Percentiles rank a stretch among this genome's conserved stretches.
These are phyloP conservation scores for Trichosporon sp. DNA, from an alignment of 1,284 basidiomycete genomes.

Conservation along the genomic window DNA sequence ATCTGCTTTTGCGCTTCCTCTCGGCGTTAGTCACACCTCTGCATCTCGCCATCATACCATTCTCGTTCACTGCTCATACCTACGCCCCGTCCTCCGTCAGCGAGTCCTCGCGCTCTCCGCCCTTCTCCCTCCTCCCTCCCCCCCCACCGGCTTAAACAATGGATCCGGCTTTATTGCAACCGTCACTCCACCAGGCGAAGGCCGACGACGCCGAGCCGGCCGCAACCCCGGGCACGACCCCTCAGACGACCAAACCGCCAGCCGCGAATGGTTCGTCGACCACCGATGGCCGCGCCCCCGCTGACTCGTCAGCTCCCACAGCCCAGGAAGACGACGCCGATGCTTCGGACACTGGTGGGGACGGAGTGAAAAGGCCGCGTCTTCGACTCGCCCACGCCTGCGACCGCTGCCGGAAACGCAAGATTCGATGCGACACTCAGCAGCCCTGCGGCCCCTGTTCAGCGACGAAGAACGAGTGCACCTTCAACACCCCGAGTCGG, in stretches of 20 bases:
- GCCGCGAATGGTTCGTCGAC: background rate
- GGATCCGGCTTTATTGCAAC: conserved; percentile 3
- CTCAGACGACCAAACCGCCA: conserved; percentile 5
- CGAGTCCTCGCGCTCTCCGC: conserved; percentile 1
- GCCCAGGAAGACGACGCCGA: conserved; percentile 23
- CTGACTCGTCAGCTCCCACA: conserved; percentile 5
- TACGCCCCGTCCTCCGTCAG: background rate
- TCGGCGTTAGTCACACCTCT: conserved; percentile 4
- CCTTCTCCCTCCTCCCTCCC: background rate
- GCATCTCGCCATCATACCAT: background rate
- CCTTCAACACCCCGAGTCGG: conserved; percentile 50
- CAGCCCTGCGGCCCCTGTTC: conserved; percentile 51
- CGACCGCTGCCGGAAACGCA: conserved; percentile 44
- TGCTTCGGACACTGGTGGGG: conserved; percentile 13
- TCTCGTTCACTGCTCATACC: background rate
- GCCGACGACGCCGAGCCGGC: background rate
- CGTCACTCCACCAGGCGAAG: background rate
- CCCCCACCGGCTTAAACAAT: conserved; percentile 4
- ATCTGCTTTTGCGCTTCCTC: background rate
- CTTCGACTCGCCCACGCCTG: conserved; percentile 46
- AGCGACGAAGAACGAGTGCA: conserved; percentile 47
- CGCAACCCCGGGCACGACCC: background rate
- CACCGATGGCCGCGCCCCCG: background rate
- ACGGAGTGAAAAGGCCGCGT: conserved; percentile 44
- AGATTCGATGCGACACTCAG: conserved; percentile 50